phyloP scores from a whole-genome alignment of 2,329 filamentous ascomycete species.

The Apiospora phragmitis region DNA sequence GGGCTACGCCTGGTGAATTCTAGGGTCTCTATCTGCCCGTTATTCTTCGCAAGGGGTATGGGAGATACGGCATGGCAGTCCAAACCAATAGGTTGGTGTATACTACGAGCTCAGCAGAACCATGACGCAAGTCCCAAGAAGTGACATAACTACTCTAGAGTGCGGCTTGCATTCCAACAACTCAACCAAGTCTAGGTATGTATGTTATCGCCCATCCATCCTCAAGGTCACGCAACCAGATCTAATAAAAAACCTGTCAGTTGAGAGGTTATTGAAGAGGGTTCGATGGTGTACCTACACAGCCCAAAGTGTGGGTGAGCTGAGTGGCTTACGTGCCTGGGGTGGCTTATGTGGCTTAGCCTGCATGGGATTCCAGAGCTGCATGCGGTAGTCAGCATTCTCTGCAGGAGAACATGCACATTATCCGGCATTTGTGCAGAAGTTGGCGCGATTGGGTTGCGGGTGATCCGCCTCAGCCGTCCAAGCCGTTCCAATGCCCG shows the following conservation, averaged over 20 bases:
- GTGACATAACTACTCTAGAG: not conserved
- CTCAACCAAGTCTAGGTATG: not conserved
- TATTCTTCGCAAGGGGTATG: not conserved
- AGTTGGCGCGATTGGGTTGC: not conserved
- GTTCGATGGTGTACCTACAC: not conserved
- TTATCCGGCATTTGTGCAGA: not conserved
- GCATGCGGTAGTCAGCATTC: not conserved
- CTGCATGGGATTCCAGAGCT: not conserved
- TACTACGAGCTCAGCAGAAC: not conserved
- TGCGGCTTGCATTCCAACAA: not conserved
- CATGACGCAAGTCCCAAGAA: not conserved
- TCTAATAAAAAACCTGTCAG: not conserved
- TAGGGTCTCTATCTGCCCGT: not conserved
- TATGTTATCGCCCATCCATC: not conserved
- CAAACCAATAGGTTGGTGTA: not conserved
- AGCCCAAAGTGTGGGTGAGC: not conserved
- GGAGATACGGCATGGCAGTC: not conserved
- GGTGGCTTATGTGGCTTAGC: not conserved
- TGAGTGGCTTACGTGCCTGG: not conserved
- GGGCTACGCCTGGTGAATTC: not conserved
- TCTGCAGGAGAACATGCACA: not conserved
- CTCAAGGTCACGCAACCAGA: not conserved
- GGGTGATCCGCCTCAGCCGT: constrained; percentile 4
- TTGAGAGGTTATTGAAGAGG: not conserved
- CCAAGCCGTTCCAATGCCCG: not conserved